These are phyloP conservation scores for Globisporangium spiculum DNA, from an alignment of 352 stramenopile genomes.

Conservation along the genomic window DNA sequence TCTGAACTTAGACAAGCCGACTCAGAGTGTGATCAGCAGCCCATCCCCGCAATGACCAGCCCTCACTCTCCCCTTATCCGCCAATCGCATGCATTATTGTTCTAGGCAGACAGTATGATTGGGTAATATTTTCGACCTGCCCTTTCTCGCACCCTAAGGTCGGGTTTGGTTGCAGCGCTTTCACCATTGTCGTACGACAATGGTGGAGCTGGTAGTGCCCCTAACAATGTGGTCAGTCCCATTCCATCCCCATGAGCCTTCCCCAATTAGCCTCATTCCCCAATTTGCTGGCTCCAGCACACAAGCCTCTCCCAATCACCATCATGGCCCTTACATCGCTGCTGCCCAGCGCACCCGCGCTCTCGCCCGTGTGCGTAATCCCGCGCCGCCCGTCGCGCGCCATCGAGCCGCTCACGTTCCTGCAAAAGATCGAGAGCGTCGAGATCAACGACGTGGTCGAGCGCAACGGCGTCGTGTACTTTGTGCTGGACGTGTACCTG, in stretches of 20 bases:
- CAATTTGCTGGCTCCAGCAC: conserved; percentile 2
- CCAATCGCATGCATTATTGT: neutral
- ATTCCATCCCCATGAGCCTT: neutral
- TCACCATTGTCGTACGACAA: neutral
- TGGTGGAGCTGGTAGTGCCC: neutral
- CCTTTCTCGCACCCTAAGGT: neutral
- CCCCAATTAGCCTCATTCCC: conserved; percentile 1
- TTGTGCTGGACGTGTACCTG: conserved; percentile 52
- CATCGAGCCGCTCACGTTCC: conserved; percentile 15
- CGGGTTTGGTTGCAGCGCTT: neutral
- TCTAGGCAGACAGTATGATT: neutral
- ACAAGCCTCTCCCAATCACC: neutral
- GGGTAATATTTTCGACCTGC: no score
- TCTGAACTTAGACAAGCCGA: neutral
- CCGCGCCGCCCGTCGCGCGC: conserved; percentile 13
- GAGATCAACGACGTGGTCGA: conserved; percentile 24
- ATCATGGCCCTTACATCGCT: conserved; percentile 2
- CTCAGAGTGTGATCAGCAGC: neutral
- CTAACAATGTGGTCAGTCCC: neutral
- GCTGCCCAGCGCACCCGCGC: neutral
- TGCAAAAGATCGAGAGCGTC: conserved; percentile 31
- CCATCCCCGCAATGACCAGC: neutral
- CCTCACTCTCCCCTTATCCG: neutral
- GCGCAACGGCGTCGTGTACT: conserved; percentile 26
- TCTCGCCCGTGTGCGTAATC: conserved; percentile 14